Base-by-base conservation (phyloP, 2,329 filamentous ascomycete species). In the Ceratocystis ficicola region DNA sequence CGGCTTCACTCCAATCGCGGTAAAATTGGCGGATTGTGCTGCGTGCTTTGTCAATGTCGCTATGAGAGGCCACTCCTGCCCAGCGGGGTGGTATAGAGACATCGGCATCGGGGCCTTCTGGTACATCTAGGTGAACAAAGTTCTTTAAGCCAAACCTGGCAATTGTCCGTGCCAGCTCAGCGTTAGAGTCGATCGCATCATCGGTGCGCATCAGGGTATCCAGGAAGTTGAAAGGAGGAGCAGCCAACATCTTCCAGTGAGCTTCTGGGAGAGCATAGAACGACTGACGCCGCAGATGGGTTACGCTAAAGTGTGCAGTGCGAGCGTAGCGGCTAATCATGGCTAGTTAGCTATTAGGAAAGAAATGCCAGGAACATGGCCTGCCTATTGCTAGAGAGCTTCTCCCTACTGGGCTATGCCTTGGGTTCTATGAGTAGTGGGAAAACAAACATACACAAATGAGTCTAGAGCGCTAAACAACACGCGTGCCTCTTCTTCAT, bases 21-120 rank as follows among this genome's bases (percentile, higher is more conserved):
- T 92, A 97, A 74, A 97, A 89, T 73, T 99, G 94, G 10, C 93
- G 86, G 63, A 99, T 81, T 1, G 92, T 97, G 72, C 90, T 95
- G 69, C 91, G 84, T 1, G 93, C 92, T 76, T 97, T 99, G 73
- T 95, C 90, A 64, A 95, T 79, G 72, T 97, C 93, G 25, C 79
- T 79, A 30, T 84, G 76, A 55, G 86, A 92, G 15, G 91, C 88
- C 41, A 83, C 79, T 3, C 84, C 86, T 22, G 83, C 80, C 86
- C 91, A 92, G 57, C 86, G 80, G 12, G 80, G 76, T 32, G 83
- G 83, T 70, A 86, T 78, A 0, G 76, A 74, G 64, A 77, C 75
- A 22, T 75, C 73, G 7, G 74, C 71, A 41, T 73, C 71, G 2
- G 70, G 64, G 20, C 71, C 69, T 8, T 69, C 67, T 25, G 65